Base-by-base conservation (phyloP, 2,329 filamentous ascomycete species). In the Clonostachys byssicola region DNA sequence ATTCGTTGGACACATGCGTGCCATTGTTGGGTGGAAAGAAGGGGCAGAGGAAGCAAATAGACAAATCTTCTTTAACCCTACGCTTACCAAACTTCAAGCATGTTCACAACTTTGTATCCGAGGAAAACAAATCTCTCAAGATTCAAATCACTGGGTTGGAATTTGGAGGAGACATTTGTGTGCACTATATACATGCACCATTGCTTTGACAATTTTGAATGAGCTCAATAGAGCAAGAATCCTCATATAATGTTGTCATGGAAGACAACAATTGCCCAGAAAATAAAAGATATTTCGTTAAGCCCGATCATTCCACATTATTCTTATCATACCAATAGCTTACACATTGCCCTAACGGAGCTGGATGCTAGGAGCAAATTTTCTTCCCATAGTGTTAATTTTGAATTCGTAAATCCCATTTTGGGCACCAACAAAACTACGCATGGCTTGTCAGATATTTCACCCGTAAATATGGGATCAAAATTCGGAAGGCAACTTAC, bases 321-420 rank as follows among this genome's bases (percentile, higher is more conserved):
- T 17, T 23, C 20, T 18, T 7, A 45, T 45, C 12, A n/a, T 16
- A 7, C 12, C 23, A 45, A 38, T 16, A 36, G 12, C 17, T 36
- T n/a, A 16, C 20, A 14, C n/a, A 39, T 20, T 20, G 35, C 17
- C 44, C 73, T 55, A 84, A 50, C 77, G 73, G 62, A 80, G 66
- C 40, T 70, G 69, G 52, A 82, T 66, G 52, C 75, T 78, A 3
- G 82, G 78, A 52, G 74, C 77, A 34, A 75, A 67, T 62, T 82
- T 87, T 50, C 88, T 74, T 48, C 70, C 74, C 43, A 78, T 72
- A 16, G 83, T 56, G 59, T 89, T 83, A 53, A 92, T 75, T 34
- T 75, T 77, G 56, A 89, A 81, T 65, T 91, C 86, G 57, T 89
- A 89, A 46, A 92, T 85, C 47, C 88, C 88, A 54, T 88, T 83